These are phyloP conservation scores for Lactuca saligna DNA, from an alignment of 129 eudicot species.

Conservation along the genomic window DNA sequence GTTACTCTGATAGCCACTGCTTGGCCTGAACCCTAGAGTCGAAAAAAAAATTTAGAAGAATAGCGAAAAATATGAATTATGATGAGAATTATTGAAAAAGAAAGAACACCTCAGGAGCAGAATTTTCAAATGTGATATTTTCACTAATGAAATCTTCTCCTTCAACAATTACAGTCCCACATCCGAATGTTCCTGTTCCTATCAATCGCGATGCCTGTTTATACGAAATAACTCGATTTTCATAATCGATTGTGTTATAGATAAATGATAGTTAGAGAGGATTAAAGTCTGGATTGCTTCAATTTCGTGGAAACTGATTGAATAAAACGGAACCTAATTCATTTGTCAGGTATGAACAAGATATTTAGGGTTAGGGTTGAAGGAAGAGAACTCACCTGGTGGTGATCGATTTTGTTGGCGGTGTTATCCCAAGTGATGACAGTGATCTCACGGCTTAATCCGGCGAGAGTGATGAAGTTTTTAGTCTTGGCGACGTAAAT, in stretches of 20 bases:
- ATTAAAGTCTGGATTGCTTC: background rate
- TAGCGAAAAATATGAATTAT: background rate
- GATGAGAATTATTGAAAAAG: background rate
- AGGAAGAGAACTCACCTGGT: slow-evolving; percentile 43
- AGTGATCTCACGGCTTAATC: slow-evolving; percentile 65
- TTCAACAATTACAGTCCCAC: slow-evolving; percentile 78
- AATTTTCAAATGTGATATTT: slow-evolving; percentile 78
- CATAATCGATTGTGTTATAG: background rate
- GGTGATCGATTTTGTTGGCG: slow-evolving; percentile 78
- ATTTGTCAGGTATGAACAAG: background rate
- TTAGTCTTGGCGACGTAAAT: slow-evolving; percentile 79
- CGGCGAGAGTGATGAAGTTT: slow-evolving; percentile 74
- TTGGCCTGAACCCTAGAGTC: slow-evolving; percentile 76
- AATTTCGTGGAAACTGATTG: background rate
- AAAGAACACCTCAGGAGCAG: slow-evolving; percentile 66
- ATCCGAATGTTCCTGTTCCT: slow-evolving; percentile 90
- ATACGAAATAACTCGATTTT: background rate
- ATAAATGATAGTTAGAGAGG: background rate
- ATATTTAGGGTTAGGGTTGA: slow-evolving; percentile 2
- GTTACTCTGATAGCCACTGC: slow-evolving; percentile 92
- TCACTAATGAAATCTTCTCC: slow-evolving; percentile 96
- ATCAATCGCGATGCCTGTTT: slow-evolving; percentile 59
- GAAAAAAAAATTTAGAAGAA: slow-evolving; percentile 15
- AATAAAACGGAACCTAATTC: background rate
- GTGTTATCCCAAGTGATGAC: slow-evolving; percentile 76